Evolutionary conservation across 331 rosid species (phyloP), one percentile per base, ranked within the genome.

Genomic region (Ulmus americana): DNA sequence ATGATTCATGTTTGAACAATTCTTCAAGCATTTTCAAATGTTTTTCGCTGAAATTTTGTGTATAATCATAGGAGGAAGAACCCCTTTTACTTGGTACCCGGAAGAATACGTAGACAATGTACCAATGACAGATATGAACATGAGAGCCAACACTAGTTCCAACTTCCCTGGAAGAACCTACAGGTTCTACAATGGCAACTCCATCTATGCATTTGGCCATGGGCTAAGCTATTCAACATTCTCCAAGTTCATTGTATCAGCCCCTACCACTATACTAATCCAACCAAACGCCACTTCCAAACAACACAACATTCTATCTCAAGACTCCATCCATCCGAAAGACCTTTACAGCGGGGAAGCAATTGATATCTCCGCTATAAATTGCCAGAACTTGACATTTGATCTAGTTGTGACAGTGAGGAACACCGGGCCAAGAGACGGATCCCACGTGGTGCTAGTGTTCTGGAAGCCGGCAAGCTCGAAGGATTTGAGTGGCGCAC

Each of bases 41-140:
- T 15, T 15, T 22, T 55, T 6, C 10, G 41, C 20, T n/a, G 7
- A 3, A 6, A 55, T 15, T 55, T 10, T 35, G 60, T 64, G 6
- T 49, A 56, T 57, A 51, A 5, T 39, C 12, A 45, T 43, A 88
- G 95, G 84, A 64, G 95, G 91, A 15, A 83, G 84, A 74, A 74
- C 77, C 0, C 90, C 95, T 39, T 81, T 79, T 74, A 85, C 95
- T 67, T 88, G 95, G 92, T 88, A 88, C 65, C 90, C 95, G 57
- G 70, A 77, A 69, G 76, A 85, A 1, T 88, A 83, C 45, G 80
- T 46, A 13, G 92, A 88, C 54, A 72, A 81, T 78, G 92, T 88
- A 46, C 76, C 88, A 12, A 88, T 85, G 95, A 77, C 83, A 66
- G 87, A 88, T 69, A 88, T 88, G 95, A 88, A 85, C 80, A 85